Conservation (phyloP, 495 filamentous ascomycete species). For the Neurospora terricola region DNA sequence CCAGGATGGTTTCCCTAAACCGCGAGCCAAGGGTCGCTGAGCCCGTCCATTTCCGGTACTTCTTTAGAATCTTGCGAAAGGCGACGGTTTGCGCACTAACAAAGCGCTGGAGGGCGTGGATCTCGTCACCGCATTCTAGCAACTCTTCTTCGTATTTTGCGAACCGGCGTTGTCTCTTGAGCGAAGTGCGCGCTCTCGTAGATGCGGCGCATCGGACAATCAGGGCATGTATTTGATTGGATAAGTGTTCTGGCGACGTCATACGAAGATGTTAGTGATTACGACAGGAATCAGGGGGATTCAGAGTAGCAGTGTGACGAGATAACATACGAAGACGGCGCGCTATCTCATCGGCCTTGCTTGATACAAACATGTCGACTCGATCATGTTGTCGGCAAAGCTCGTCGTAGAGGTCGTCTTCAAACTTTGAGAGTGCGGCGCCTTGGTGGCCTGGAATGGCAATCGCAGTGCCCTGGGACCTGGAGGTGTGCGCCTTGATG, state of each 20-base stretch:
- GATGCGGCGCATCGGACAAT: slow-evolving; percentile 30
- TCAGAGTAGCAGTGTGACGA: neutral
- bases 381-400: slow-evolving; percentile 56
- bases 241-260: slow-evolving; percentile 36
- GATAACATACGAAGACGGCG: slow-evolving; percentile 43
- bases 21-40: slow-evolving; percentile 46
- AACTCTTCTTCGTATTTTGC: slow-evolving; percentile 39
- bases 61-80: slow-evolving; percentile 66
- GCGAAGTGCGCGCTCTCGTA: slow-evolving; percentile 15
- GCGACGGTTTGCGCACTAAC: slow-evolving; percentile 52
- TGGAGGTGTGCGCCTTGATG: slow-evolving; percentile 60
- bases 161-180: slow-evolving; percentile 32
- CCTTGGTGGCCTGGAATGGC: slow-evolving; percentile 54
- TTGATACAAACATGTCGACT: slow-evolving; percentile 58
- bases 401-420: slow-evolving; percentile 50
- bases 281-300: no score
- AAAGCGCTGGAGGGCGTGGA: slow-evolving; percentile 50
- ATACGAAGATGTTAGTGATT: slow-evolving; percentile 2
- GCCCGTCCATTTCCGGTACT: slow-evolving; percentile 67
- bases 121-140: slow-evolving; percentile 50
- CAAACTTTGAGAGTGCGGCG: slow-evolving; percentile 43
- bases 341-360: slow-evolving; percentile 59
- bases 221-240: slow-evolving; percentile 39
- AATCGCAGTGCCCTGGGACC: slow-evolving; percentile 49
- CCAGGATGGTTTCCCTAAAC: slow-evolving; percentile 47